phyloP scores from a whole-genome alignment of 768 basidiomycete genomes.

The Amanita molliuscula region DNA sequence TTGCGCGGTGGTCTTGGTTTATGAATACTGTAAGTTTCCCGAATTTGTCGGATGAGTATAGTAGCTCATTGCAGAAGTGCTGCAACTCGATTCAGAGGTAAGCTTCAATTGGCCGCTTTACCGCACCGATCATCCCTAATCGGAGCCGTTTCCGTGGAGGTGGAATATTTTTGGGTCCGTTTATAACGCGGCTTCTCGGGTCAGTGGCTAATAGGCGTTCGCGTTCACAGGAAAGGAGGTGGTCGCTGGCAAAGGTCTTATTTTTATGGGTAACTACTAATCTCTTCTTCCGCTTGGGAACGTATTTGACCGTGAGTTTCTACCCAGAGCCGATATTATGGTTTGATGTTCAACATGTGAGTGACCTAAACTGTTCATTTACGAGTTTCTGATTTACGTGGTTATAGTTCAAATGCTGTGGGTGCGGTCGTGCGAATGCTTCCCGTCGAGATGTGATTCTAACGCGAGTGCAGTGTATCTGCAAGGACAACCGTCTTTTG shows the following conservation, averaged over 20 bases:
- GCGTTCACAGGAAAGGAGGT: conserved; percentile 16
- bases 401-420: conserved; percentile 15
- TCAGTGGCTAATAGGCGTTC: neutral
- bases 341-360: conserved; percentile 21
- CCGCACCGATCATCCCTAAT: neutral
- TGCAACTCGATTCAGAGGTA: conserved; percentile 16
- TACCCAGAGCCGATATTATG: conserved; percentile 23
- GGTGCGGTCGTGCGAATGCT: conserved; percentile 7
- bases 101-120: neutral
- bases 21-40: conserved; percentile 15
- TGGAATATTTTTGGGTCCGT: conserved; percentile 21
- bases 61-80: conserved; percentile 8
- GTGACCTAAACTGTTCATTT: neutral
- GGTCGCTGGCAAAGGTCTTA: conserved; percentile 23
- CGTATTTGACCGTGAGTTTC: neutral
- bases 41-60: neutral
- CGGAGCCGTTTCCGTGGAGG: conserved; percentile 8
- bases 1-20: conserved; percentile 14
- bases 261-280: conserved; percentile 24
- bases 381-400: neutral
- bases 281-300: neutral
- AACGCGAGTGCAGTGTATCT: conserved; percentile 15
- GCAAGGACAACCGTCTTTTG: conserved; percentile 15
- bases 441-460: neutral
- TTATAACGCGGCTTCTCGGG: neutral